Percentiles rank a stretch among this genome's conserved stretches.
Evolutionary conservation across 2,329 filamentous ascomycete species (phyloP).

Genomic region (Colletotrichum godetiae): DNA sequence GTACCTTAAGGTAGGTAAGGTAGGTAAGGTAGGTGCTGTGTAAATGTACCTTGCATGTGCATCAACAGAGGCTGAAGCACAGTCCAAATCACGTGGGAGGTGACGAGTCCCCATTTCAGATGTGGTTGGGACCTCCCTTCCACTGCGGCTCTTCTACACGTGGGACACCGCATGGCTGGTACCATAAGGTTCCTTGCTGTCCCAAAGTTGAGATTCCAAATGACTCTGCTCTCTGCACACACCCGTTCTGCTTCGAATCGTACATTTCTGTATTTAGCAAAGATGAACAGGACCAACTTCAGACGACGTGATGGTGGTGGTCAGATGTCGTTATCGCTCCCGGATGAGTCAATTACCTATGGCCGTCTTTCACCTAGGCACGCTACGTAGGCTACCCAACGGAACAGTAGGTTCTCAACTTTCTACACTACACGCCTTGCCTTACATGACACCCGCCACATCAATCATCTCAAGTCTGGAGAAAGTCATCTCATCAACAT

Average conservation of each 20-base stretch:
- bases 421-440: background rate
- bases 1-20: no score
- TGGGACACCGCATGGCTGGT: background rate
- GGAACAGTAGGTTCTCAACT: background rate
- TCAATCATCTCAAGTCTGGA: background rate
- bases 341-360: background rate
- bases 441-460: background rate
- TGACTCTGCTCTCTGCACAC: slow-evolving; percentile 8
- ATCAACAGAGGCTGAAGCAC: background rate
- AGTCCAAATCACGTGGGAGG: slow-evolving; percentile 10
- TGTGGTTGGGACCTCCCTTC: slow-evolving; percentile 25
- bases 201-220: slow-evolving; percentile 12
- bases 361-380: no score
- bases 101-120: slow-evolving; percentile 31
- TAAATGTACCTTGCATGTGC: background rate
- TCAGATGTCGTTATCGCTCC: background rate
- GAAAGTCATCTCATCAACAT: slow-evolving; percentile 17
- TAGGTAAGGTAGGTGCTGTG: no score
- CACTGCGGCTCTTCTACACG: slow-evolving; percentile 2
- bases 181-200: background rate
- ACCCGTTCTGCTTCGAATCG: slow-evolving; percentile 25
- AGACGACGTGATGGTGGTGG: background rate
- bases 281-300: slow-evolving; percentile 15
- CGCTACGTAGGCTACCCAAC: background rate
- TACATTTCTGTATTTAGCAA: slow-evolving; percentile 26